Base-by-base conservation (phyloP, 768 basidiomycete genomes). In the Leccinum pellstonianum region DNA sequence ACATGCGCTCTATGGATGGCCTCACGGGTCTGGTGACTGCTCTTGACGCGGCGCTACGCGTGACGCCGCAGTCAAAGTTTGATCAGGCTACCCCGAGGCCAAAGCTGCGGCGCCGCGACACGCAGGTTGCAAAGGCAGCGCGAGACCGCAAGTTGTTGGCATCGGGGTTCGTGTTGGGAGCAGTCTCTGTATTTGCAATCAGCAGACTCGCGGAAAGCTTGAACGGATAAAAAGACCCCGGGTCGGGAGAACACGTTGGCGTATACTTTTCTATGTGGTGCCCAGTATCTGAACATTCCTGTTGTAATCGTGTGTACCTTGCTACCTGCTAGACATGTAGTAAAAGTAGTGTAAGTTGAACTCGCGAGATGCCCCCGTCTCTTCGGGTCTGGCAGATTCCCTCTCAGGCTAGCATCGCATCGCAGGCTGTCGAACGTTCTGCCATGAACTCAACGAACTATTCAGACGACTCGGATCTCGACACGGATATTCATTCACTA, bases 1-100 rank as follows among this genome's bases (percentile, higher is more conserved):
- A 88, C 66, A n/a, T 66, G 48, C 71, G 64, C 19, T 86, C 84
- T 56, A 67, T 88, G 54, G 86, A 88, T 60, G 86, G 86, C 4
- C 75, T 89, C 1, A 80, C 84, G 2, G 86, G 79, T 1, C 62
- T 87, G 52, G 50, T 62, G 9, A 68, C 64, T 4, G 72, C 63
- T 1, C 71, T 71, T 17, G 69, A 65, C 2, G 61, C 64, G 10
- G 43, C 65, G 6, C 59, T 62, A 9, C 25, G n/a, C 9, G 35
- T 52, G 53, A 19, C 55, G 0, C 67, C 64, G 0, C 60, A 53
- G 49, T 63, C 33, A 27, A 25, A 59, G n/a, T 74, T 70, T 21
- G 54, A 73, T 52, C 55, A 51, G 11, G 51, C 64, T 2, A 27
- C 33, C 8, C 55, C 60, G 1, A 55, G 64, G 31, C 65, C 70